Base-by-base conservation (phyloP, 768 basidiomycete genomes). In the Gautieria morchelliformis region DNA sequence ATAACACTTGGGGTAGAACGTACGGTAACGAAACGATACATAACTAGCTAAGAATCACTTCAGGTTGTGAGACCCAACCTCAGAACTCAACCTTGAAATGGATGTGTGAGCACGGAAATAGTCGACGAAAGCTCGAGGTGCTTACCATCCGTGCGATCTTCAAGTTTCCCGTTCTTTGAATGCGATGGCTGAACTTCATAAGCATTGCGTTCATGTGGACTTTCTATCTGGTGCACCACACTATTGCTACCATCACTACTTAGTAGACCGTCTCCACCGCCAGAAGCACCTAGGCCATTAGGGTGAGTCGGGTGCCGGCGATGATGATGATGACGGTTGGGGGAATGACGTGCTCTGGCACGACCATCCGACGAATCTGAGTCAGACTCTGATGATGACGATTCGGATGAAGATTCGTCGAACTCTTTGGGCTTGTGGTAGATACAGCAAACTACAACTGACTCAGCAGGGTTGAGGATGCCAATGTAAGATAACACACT, bases 391-490 rank as follows among this genome's bases (percentile, higher is more conserved):
- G 80, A 78, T 42, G 79, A 83, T 0, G 80, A 81, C 15, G 80
- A 79, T 35, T 82, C 83, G 0, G 84, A 70, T 10, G 72, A 89
- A 0, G 90, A 92, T 65, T 93, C 90, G 70, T 91, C 90, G 60
- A 90, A 93, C 51, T 66, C 72, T 56, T 79, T 78, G 1, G 87
- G 85, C 66, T 86, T 88, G 67, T 93, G 90, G 66, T 93, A 95
- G 65, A 97, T 95, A 69, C 93, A 97, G 68, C 93, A 97, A 51
- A 96, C 93, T 97, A 61, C 2, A 9, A 37, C 9, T 5, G n/a
- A 41, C n/a, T 24, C 35, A 48, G 44, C 47, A 19, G 32, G 22
- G 10, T 47, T 50, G 58, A 22, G 7, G 32, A 19, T 27, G 27
- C 5, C 27, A 27, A 3, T 27, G 27, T 27, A 5, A 27, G 27